phyloP scores from a whole-genome alignment of 805 yeast genomes.

The Metschnikowia santaceciliae region DNA sequence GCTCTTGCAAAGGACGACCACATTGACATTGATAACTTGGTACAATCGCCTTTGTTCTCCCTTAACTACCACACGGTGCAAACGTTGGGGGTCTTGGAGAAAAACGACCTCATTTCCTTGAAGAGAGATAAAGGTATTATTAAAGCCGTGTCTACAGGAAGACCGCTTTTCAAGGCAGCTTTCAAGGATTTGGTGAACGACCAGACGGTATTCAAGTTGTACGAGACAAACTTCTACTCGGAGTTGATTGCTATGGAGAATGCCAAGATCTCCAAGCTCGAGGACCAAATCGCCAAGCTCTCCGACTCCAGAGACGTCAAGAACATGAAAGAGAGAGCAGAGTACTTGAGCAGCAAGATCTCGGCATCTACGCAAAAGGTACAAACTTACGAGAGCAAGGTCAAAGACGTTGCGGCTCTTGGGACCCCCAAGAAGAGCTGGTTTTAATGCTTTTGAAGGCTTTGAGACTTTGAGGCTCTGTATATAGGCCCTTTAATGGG shows the following conservation, averaged over 20 bases:
- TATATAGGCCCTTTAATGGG: background rate
- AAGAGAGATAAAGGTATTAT: slow-evolving; percentile 76
- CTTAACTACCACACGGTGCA: slow-evolving; percentile 41
- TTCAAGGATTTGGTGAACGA: slow-evolving; percentile 64
- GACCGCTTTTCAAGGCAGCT: slow-evolving; percentile 81
- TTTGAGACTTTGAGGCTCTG: background rate
- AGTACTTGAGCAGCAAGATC: slow-evolving; percentile 66
- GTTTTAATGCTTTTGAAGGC: slow-evolving; percentile 5
- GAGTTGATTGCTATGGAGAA: slow-evolving; percentile 57
- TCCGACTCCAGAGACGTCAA: slow-evolving; percentile 48
- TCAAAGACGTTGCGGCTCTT: slow-evolving; percentile 20
- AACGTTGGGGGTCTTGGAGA: slow-evolving; percentile 69
- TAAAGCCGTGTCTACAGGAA: slow-evolving; percentile 64
- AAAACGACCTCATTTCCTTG: slow-evolving; percentile 68
- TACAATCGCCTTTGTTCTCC: slow-evolving; percentile 57
- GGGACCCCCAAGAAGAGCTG: slow-evolving; percentile 9
- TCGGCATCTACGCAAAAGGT: slow-evolving; percentile 50
- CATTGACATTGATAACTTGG: slow-evolving; percentile 49
- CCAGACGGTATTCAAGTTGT: slow-evolving; percentile 47
- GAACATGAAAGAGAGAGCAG: slow-evolving; percentile 57
- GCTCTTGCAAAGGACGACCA: slow-evolving; percentile 47
- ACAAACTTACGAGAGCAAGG: slow-evolving; percentile 25
- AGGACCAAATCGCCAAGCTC: slow-evolving; percentile 65
- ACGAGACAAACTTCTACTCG: slow-evolving; percentile 61
- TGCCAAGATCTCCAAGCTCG: slow-evolving; percentile 58